These are phyloP conservation scores for Yamadazyma diddensiae DNA, from an alignment of 1,139 yeast species.

Conservation along the genomic window DNA sequence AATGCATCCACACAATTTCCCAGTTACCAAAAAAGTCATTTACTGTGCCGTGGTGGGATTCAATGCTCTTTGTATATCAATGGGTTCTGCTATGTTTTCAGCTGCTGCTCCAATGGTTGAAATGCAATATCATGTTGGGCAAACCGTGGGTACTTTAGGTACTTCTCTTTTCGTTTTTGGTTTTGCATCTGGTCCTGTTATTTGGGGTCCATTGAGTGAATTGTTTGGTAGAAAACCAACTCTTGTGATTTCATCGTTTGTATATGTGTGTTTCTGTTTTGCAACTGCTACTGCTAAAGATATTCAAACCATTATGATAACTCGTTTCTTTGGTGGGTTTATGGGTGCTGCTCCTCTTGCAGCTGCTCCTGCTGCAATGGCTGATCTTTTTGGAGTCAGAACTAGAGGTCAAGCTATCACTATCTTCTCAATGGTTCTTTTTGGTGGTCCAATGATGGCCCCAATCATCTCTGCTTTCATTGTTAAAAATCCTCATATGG, in stretches of 20 bases:
- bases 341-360: slow-evolving; percentile 42
- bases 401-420: slow-evolving; percentile 37
- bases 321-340: slow-evolving; percentile 42
- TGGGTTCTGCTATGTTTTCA: slow-evolving; percentile 43
- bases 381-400: slow-evolving; percentile 34
- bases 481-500: slow-evolving; percentile 29
- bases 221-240: slow-evolving; percentile 36
- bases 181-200: slow-evolving; percentile 42
- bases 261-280: slow-evolving; percentile 34
- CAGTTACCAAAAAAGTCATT: slow-evolving; percentile 26
- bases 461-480: slow-evolving; percentile 40
- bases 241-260: slow-evolving; percentile 27
- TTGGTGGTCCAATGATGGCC: slow-evolving; percentile 48
- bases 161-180: slow-evolving; percentile 45
- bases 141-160: slow-evolving; percentile 33
- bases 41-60: slow-evolving; percentile 29
- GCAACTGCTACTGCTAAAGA: slow-evolving; percentile 40
- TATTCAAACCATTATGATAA: slow-evolving; percentile 38
- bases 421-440: slow-evolving; percentile 33
- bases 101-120: slow-evolving; percentile 23
- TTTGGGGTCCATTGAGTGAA: slow-evolving; percentile 44
- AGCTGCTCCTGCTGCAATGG: slow-evolving; percentile 44
- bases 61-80: slow-evolving; percentile 44
- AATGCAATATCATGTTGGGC: slow-evolving; percentile 31
- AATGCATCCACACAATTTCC: slow-evolving; percentile 47